Evolutionary conservation across 2,329 filamentous ascomycete species (phyloP).

Genomic region (Corynespora cassiicola): DNA sequence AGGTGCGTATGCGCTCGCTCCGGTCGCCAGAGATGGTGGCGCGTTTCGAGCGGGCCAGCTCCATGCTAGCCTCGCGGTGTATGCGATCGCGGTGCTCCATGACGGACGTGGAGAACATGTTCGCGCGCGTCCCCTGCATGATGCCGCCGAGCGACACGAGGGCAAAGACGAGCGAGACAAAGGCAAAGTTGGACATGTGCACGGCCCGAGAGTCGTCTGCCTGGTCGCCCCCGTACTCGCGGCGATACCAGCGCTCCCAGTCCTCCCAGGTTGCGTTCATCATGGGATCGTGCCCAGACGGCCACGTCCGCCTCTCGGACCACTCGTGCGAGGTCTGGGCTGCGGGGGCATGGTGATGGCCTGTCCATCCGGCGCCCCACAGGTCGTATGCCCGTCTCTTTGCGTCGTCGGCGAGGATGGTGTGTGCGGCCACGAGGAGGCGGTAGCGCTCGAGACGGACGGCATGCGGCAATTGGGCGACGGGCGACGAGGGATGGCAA

Average conservation of each 20-base stretch:
- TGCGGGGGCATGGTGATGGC: constrained; percentile 30
- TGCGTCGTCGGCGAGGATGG: constrained; percentile 80
- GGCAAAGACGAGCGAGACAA: constrained; percentile 74
- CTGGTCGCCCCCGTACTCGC: constrained; percentile 29
- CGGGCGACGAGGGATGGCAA: constrained; percentile 41
- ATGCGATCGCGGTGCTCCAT: constrained; percentile 71
- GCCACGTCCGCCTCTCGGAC: constrained; percentile 38
- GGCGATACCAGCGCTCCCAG: constrained; percentile 71
- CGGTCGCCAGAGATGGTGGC: constrained; percentile 57
- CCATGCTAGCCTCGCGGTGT: constrained; percentile 70
- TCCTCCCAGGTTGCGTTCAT: constrained; percentile 97
- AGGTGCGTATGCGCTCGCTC: constrained; percentile 72
- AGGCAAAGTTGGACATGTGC: constrained; percentile 80
- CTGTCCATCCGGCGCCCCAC: constrained; percentile 80
- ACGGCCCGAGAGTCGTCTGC: constrained; percentile 55
- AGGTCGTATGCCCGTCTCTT: constrained; percentile 84
- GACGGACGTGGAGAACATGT: constrained; percentile 65
- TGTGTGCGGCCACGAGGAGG: constrained; percentile 84
- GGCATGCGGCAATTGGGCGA: constrained; percentile 59
- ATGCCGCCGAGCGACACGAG: constrained; percentile 74
- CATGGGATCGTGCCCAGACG: constrained; percentile 55
- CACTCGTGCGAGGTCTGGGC: constrained; percentile 28
- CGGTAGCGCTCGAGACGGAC: constrained; percentile 87
- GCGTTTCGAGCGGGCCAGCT: constrained; percentile 63
- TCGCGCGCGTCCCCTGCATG: constrained; percentile 74